These are phyloP conservation scores for Cadophora sp. DNA, from an alignment of 2,329 filamentous ascomycete species.

Conservation along the genomic window DNA sequence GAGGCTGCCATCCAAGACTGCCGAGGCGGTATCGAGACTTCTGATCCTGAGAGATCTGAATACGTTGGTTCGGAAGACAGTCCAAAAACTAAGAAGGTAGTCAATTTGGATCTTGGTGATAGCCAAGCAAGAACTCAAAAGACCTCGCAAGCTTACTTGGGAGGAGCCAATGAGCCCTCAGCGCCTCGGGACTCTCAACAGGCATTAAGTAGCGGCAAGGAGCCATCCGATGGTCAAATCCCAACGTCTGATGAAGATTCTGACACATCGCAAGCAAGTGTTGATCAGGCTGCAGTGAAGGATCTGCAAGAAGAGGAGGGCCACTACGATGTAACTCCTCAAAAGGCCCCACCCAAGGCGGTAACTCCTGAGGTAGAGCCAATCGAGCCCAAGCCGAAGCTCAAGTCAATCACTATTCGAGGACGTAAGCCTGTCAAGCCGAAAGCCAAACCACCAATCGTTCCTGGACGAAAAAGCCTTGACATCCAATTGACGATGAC, in stretches of 20 bases:
- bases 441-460: slow-evolving; percentile 28
- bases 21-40: background rate
- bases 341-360: background rate
- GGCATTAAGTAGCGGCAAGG: background rate
- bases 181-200: background rate
- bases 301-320: background rate
- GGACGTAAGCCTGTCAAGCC: slow-evolving; percentile 19
- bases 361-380: background rate
- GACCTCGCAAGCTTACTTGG: background rate
- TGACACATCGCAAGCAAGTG: background rate
- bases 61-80: background rate
- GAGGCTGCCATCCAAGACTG: background rate
- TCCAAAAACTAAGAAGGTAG: background rate
- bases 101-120: background rate
- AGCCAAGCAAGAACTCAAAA: slow-evolving; percentile 1
- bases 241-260: background rate
- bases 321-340: background rate
- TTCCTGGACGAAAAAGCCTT: background rate
- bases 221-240: background rate
- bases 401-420: background rate
- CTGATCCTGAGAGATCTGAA: background rate
- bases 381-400: background rate
- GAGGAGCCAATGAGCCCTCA: background rate
- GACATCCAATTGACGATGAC: background rate
- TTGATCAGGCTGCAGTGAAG: background rate